These are phyloP conservation scores for Debaryomyces coudertii DNA, from an alignment of 1,139 yeast genomes.

Conservation along the genomic window DNA sequence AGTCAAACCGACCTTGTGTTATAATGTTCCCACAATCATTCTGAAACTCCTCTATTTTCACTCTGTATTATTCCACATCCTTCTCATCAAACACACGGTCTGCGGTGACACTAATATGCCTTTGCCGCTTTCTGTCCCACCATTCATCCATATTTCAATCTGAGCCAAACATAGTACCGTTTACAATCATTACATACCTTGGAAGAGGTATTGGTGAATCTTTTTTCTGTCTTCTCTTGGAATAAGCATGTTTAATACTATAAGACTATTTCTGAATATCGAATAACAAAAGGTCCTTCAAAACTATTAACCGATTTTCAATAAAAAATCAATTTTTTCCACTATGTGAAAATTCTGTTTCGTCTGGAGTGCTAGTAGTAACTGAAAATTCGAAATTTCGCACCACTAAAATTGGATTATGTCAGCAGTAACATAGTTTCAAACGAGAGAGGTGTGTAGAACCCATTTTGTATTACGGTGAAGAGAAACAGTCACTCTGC, in stretches of 20 bases:
- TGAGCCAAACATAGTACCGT: constrained; percentile 1
- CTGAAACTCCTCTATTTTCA: background rate
- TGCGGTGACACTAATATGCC: background rate
- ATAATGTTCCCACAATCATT: background rate
- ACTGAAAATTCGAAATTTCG: constrained; percentile 6
- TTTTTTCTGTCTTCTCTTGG: constrained; percentile 99
- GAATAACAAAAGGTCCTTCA: constrained; percentile 12
- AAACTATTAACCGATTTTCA: constrained; percentile 5
- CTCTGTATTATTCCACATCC: background rate
- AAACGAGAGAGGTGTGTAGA: background rate
- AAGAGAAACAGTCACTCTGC: background rate
- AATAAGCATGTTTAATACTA: constrained; percentile 78
- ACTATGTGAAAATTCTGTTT: constrained; percentile 10
- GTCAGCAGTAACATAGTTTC: background rate
- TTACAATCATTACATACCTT: constrained; percentile 64
- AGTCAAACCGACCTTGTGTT: background rate
- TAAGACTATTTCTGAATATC: constrained; percentile 12
- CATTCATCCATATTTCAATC: constrained; percentile 3
- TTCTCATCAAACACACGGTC: background rate
- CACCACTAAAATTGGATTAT: background rate
- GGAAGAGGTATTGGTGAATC: constrained; percentile 99
- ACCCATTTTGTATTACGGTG: too few relatives aligned
- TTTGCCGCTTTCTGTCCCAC: background rate
- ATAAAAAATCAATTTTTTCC: constrained; percentile 9
- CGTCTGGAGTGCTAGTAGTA: background rate